Percentiles rank a stretch among this genome's conserved stretches.
Conservation (phyloP, 176 grass and related monocot species). For the Leersia perrieri region DNA sequence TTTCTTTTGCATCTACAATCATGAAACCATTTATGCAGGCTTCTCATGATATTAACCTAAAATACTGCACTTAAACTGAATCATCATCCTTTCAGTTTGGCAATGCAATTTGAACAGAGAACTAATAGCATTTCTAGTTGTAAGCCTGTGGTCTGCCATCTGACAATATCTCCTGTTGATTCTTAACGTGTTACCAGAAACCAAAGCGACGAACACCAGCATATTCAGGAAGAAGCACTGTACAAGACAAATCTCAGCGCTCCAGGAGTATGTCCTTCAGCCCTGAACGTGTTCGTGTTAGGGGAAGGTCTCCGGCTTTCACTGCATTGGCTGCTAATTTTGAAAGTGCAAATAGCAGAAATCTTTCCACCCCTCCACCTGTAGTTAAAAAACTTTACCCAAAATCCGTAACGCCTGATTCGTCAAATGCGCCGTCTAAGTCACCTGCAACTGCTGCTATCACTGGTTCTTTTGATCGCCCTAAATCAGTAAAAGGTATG, state of each 20-base stretch:
- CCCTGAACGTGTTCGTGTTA: slow-evolving; percentile 79
- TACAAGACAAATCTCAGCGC: slow-evolving; percentile 77
- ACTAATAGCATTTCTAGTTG: neutral
- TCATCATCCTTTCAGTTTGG: slow-evolving; percentile 9
- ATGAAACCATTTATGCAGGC: neutral
- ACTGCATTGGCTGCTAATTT: slow-evolving; percentile 83
- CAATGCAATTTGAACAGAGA: neutral
- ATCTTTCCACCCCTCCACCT: slow-evolving; percentile 87
- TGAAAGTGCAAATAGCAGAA: slow-evolving; percentile 74
- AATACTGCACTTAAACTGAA: neutral
- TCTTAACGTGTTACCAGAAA: slow-evolving; percentile 51
- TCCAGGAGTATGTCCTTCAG: slow-evolving; percentile 89
- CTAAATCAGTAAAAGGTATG: slow-evolving; percentile 67
- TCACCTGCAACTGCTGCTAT: slow-evolving; percentile 40
- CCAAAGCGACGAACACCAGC: slow-evolving; percentile 52
- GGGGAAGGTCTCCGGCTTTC: slow-evolving; percentile 87
- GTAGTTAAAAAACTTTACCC: slow-evolving; percentile 83
- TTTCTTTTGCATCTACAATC: slow-evolving; percentile 4
- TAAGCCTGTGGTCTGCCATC: neutral
- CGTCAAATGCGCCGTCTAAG: slow-evolving; percentile 41
- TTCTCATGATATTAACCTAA: slow-evolving; percentile 27
- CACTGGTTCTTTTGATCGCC: slow-evolving; percentile 57
- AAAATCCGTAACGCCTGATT: slow-evolving; percentile 67
- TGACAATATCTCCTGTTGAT: slow-evolving; percentile 1
- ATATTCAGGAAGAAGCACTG: slow-evolving; percentile 58